Conservation (phyloP, 78 protist genomes). For the Mastigamoeba balamuthi region DNA sequence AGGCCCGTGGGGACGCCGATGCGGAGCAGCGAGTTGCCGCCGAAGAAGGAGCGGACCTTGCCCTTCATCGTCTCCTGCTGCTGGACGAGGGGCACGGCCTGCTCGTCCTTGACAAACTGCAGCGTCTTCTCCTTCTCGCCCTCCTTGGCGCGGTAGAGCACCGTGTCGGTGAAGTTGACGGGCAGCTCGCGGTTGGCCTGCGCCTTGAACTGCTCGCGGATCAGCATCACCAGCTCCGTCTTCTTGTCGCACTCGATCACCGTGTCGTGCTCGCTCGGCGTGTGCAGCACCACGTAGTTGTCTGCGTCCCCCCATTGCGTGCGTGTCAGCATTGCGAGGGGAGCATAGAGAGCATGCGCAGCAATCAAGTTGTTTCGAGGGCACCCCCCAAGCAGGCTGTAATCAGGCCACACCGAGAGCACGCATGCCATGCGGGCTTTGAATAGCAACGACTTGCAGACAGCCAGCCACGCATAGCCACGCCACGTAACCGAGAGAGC, state of each 20-base stretch:
- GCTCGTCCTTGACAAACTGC: slow-evolving; percentile 19
- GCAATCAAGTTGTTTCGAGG: too few species aligned
- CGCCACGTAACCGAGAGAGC: too few species aligned
- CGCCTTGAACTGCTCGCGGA: slow-evolving; percentile 29
- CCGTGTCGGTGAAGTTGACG: slow-evolving; percentile 30
- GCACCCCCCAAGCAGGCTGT: too few species aligned
- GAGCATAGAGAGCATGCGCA: too few species aligned
- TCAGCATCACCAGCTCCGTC: slow-evolving; percentile 36
- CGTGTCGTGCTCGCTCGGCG: slow-evolving; percentile 41
- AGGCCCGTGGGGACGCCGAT: slow-evolving; percentile 39
- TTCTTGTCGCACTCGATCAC: slow-evolving; percentile 55
- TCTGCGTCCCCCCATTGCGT: slow-evolving; percentile 7
- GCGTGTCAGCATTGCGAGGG: neutral
- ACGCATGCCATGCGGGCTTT: too few species aligned
- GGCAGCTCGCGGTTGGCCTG: slow-evolving; percentile 15
- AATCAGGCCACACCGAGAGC: too few species aligned
- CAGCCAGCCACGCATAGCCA: too few species aligned
- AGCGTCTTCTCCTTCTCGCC: slow-evolving; percentile 28
- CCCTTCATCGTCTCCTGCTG: neutral
- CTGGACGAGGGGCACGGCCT: neutral
- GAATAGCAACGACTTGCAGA: too few species aligned
- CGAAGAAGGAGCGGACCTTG: neutral
- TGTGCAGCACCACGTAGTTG: slow-evolving; percentile 39
- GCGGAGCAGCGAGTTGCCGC: slow-evolving; percentile 2
- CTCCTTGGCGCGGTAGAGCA: slow-evolving; percentile 29